Evolutionary conservation across 1,284 basidiomycete genomes (phyloP), one percentile per base, ranked within the genome.

Genomic region (Uromyces viciae-fabae): DNA sequence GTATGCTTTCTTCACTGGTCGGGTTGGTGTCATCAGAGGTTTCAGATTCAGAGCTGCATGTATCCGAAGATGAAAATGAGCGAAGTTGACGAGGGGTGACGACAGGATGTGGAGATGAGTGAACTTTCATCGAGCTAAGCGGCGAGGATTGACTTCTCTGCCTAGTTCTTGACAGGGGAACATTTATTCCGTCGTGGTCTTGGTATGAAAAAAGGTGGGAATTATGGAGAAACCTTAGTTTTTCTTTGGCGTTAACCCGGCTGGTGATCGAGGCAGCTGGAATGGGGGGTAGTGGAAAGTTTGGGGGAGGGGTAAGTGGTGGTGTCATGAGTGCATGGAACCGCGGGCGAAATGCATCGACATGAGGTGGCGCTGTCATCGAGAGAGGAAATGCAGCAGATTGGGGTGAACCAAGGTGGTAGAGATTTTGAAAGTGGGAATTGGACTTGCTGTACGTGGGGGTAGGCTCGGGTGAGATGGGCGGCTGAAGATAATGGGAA

Each of bases 91-190:
- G 69, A 15, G 31, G 42, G 0, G 31, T 4, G 5, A 46, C 33
- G n/a, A n/a, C 22, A 36, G 69, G 42, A 9, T 22, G 25, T 52
- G 11, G 49, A 11, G 46, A 54, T 14, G 69, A 36, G 36, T 33
- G 25, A 49, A 25, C 42, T 31, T 49, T 54, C 69, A 54, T 43
- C 38, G 69, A 52, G 25, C 69, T 72, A 22, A 72, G 69, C 3
- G 69, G 69, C 46, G 69, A 72, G 54, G 69, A 72, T 72, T 72
- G 49, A 38, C 69, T 72, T 38, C 69, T 72, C n/a, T 42, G 69
- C 54, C 69, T 52, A 28, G 28, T 68, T 28, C 15, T 46, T 3
- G 40, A 28, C 25, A 43, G 40, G 7, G 49, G 1, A 15, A 43
- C 33, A 3, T 22, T 43, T 28, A 28, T 15, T 11, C 15, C 40